Evolutionary conservation across 2,329 filamentous ascomycete species (phyloP).

Genomic region (Fusarium chlamydosporum): DNA sequence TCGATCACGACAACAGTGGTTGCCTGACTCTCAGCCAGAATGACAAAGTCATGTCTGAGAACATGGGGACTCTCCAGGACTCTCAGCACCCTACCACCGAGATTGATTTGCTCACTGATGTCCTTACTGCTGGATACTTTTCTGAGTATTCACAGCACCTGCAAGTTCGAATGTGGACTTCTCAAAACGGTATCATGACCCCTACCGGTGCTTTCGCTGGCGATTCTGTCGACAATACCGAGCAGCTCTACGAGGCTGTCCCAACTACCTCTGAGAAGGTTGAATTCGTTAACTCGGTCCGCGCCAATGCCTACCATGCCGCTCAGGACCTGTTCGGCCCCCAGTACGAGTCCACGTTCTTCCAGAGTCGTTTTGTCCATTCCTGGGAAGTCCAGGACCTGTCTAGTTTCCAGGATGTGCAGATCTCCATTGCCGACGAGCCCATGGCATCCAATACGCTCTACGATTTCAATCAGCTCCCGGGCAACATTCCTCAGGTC

Average conservation of each 20-base stretch:
- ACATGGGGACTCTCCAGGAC: slow-evolving; percentile 7
- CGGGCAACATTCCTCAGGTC: background rate
- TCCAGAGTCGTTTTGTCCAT: slow-evolving; percentile 8
- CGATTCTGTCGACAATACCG: slow-evolving; percentile 1
- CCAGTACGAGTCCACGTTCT: slow-evolving; percentile 20
- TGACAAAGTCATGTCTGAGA: slow-evolving; percentile 12
- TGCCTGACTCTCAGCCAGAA: slow-evolving; percentile 32
- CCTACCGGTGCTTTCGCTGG: slow-evolving; percentile 24
- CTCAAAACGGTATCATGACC: slow-evolving; percentile 50
- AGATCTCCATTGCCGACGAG: slow-evolving; percentile 10
- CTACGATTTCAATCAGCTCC: slow-evolving; percentile 6
- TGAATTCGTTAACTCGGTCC: slow-evolving; percentile 41
- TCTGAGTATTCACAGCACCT: slow-evolving; percentile 37
- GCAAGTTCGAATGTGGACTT: slow-evolving; percentile 43
- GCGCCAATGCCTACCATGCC: slow-evolving; percentile 37
- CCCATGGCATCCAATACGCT: slow-evolving; percentile 5
- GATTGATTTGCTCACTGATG: slow-evolving; percentile 47
- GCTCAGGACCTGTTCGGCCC: slow-evolving; percentile 43
- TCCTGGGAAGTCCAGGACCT: slow-evolving; percentile 16
- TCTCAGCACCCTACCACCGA: slow-evolving; percentile 48
- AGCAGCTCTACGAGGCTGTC: slow-evolving; percentile 7
- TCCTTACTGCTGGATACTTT: slow-evolving; percentile 50
- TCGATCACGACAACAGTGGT: slow-evolving; percentile 46
- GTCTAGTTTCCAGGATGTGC: slow-evolving; percentile 2
- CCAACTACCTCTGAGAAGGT: slow-evolving; percentile 37